A percentile compares a stretch with the other conserved stretches of the same genome.
phyloP scores from a whole-genome alignment of 129 eudicot species.

The carrot (Daucus carota) region DNA sequence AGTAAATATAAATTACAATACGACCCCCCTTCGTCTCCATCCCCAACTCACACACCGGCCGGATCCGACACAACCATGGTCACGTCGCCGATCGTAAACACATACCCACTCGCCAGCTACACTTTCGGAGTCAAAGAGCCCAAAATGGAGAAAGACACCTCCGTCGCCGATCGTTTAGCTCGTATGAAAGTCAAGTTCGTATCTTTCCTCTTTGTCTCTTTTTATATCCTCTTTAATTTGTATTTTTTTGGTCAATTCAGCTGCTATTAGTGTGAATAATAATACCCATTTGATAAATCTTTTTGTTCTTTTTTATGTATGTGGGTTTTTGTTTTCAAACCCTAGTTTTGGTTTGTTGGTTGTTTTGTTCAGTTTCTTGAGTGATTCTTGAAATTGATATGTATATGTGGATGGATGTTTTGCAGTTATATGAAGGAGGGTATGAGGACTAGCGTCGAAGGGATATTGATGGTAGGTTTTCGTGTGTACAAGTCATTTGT shows the following conservation, averaged over 20 bases:
- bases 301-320: neutral
- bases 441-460: slow-evolving; percentile 93
- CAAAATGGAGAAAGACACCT: slow-evolving; percentile 79
- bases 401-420: too few species aligned
- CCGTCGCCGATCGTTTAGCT: slow-evolving; percentile 85
- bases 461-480: slow-evolving; percentile 49
- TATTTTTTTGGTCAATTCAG: too few species aligned
- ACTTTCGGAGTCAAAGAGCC: slow-evolving; percentile 79
- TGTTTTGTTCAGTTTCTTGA: neutral
- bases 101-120: slow-evolving; percentile 67
- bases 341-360: neutral
- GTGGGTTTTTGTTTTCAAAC: neutral
- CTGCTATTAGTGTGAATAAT: too few species aligned
- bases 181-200: slow-evolving; percentile 82
- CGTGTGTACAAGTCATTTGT: neutral
- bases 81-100: slow-evolving; percentile 45
- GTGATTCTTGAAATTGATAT: neutral
- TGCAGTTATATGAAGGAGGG: slow-evolving; percentile 81
- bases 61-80: slow-evolving; percentile 22
- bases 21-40: neutral
- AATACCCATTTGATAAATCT: too few species aligned
- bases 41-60: neutral
- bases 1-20: too few species aligned
- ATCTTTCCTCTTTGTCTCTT: neutral
- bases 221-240: too few species aligned